Percentiles rank a stretch among this genome's conserved stretches.
Conservation (phyloP, 2,329 filamentous ascomycete species). For the Fusarium newnesense region DNA sequence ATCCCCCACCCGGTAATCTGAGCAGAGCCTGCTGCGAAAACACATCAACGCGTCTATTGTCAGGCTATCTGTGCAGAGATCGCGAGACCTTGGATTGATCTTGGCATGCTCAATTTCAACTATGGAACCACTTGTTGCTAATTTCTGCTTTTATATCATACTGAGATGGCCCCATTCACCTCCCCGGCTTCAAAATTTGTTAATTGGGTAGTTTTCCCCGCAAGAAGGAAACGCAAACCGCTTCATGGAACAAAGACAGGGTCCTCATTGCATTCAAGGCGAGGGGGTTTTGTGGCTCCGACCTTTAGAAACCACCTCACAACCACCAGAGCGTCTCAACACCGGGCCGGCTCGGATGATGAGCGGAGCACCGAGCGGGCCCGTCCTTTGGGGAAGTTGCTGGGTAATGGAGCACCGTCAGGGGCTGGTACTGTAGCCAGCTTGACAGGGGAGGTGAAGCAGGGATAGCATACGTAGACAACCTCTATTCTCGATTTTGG, state of each 20-base stretch:
- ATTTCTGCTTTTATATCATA: slow-evolving; percentile 10
- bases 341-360: slow-evolving; percentile 45
- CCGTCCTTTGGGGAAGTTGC: slow-evolving; percentile 18
- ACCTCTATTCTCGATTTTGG: slow-evolving; percentile 26
- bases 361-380: slow-evolving; percentile 41
- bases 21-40: background rate
- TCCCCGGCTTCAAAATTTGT: slow-evolving; percentile 8
- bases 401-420: slow-evolving; percentile 25
- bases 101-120: background rate
- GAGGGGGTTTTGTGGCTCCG: slow-evolving; percentile 30
- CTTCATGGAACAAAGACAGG: slow-evolving; percentile 20
- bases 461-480: slow-evolving; percentile 14
- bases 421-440: slow-evolving; percentile 9
- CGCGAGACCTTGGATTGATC: background rate
- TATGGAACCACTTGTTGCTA: slow-evolving; percentile 1
- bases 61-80: background rate
- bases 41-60: background rate
- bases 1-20: background rate
- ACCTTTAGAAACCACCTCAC: slow-evolving; percentile 28
- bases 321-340: slow-evolving; percentile 20
- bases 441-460: slow-evolving; percentile 24
- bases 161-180: slow-evolving; percentile 10
- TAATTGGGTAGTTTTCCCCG: slow-evolving; percentile 27
- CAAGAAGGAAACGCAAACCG: slow-evolving; percentile 12
- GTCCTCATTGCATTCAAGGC: slow-evolving; percentile 32